A percentile compares a stretch with the other conserved stretches of the same genome.
phyloP scores from a whole-genome alignment of 108 stramenopile species.

The Hondaea fermentalgiana region DNA sequence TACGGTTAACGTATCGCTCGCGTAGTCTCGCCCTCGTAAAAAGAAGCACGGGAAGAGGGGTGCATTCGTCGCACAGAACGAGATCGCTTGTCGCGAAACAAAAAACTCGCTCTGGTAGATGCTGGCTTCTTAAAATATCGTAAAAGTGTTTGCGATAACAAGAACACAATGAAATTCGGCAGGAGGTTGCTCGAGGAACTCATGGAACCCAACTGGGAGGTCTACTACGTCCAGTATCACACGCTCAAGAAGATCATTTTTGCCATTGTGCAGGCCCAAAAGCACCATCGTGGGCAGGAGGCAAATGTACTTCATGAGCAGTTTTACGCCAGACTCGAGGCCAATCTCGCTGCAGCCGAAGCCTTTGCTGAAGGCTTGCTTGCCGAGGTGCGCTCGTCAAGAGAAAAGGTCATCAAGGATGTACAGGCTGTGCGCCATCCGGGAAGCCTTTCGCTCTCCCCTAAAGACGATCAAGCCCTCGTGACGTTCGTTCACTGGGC shows the following conservation, averaged over 20 bases:
- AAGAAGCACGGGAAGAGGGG: too few species aligned
- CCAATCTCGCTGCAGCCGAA: not conserved
- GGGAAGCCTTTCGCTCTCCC: too few species aligned
- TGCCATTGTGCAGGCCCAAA: not conserved
- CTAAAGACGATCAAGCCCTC: not conserved
- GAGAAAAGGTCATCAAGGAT: not conserved
- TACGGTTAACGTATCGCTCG: too few species aligned
- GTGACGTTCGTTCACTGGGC: not conserved
- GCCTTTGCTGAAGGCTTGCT: not conserved
- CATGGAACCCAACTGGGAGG: conserved; percentile 7
- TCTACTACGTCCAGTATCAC: not conserved
- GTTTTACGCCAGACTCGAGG: not conserved
- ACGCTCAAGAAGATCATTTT: not conserved
- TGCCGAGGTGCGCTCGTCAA: not conserved
- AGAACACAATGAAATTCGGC: not conserved
- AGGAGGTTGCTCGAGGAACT: not conserved
- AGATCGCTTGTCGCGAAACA: too few species aligned
- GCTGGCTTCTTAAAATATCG: too few species aligned
- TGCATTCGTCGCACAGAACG: too few species aligned
- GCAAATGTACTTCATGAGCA: not conserved
- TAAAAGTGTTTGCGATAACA: too few species aligned
- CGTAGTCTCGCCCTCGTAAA: too few species aligned
- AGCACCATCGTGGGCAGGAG: not conserved
- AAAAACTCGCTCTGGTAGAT: too few species aligned
- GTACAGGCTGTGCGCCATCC: not conserved